These are phyloP conservation scores for Zygotorulaspora danielsina DNA, from an alignment of 805 yeast species.

Conservation along the genomic window DNA sequence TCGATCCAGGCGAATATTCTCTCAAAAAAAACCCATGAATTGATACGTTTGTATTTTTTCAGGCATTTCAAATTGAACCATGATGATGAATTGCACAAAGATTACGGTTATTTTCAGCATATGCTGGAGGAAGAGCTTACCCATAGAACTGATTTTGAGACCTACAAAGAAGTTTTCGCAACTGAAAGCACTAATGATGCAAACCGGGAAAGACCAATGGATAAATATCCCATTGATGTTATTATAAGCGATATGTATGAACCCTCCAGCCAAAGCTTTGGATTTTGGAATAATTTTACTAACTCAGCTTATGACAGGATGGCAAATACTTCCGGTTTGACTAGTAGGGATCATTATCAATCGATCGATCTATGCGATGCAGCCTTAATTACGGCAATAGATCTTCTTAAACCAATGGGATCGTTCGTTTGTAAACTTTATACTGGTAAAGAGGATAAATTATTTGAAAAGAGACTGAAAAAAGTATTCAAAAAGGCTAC, in stretches of 20 bases:
- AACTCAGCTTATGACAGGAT: constrained; percentile 83
- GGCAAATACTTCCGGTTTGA: constrained; percentile 84
- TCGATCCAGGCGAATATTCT: constrained; percentile 86
- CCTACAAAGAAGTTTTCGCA: constrained; percentile 27
- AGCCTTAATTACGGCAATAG: constrained; percentile 71
- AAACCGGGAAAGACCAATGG: constrained; percentile 9
- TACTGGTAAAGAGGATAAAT: constrained; percentile 72
- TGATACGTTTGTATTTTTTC: constrained; percentile 49
- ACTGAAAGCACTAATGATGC: constrained; percentile 18
- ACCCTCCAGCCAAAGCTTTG: constrained; percentile 49
- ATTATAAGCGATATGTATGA: constrained; percentile 82
- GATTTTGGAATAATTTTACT: constrained; percentile 60
- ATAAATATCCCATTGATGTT: constrained; percentile 50
- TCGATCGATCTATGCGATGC: constrained; percentile 91
- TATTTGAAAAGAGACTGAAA: constrained; percentile 55
- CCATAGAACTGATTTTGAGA: constrained; percentile 26
- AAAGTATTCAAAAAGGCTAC: constrained; percentile 58
- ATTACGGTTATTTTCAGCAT: constrained; percentile 24
- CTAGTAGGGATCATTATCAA: constrained; percentile 72
- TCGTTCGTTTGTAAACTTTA: constrained; percentile 75
- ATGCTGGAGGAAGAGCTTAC: constrained; percentile 19
- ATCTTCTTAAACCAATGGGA: constrained; percentile 68
- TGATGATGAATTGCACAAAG: constrained; percentile 35
- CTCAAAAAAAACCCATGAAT: constrained; percentile 56
- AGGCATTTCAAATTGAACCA: constrained; percentile 30